Evolutionary conservation across 108 stramenopile species (phyloP).

Genomic region (Conticribra weissflogii): DNA sequence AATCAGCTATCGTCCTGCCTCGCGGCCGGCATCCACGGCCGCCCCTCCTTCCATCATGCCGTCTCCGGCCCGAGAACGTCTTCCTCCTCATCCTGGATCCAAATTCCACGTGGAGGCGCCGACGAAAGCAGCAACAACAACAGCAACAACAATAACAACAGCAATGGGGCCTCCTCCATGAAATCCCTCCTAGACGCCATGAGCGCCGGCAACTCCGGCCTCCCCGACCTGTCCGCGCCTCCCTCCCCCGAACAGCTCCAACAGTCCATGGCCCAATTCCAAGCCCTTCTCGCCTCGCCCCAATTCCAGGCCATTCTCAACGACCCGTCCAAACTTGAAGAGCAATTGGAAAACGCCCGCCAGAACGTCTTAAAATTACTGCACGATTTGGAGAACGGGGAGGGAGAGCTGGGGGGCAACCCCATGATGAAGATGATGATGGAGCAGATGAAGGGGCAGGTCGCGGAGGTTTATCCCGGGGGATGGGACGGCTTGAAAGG

Average conservation of each 20-base stretch:
- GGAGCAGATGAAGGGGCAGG: slow-evolving; percentile 45
- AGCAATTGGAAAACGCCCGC: slow-evolving; percentile 33
- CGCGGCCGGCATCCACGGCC: too few relatives aligned
- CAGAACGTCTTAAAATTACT: slow-evolving; percentile 19
- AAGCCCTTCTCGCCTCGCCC: slow-evolving; percentile 34
- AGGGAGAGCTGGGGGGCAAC: slow-evolving; percentile 28
- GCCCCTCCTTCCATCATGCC: too few relatives aligned
- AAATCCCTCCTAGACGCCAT: slow-evolving; percentile 38
- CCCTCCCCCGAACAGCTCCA: slow-evolving; percentile 47
- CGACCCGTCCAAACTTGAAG: slow-evolving; percentile 42
- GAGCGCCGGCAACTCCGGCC: slow-evolving; percentile 10
- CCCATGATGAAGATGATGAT: slow-evolving; percentile 50
- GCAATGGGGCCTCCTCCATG: slow-evolving; percentile 12
- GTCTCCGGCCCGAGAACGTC: too few relatives aligned
- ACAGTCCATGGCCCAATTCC: slow-evolving; percentile 49
- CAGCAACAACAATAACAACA: slow-evolving; percentile 4
- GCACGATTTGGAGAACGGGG: slow-evolving; percentile 39
- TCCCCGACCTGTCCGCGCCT: slow-evolving; percentile 36
- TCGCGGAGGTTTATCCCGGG: slow-evolving; percentile 32
- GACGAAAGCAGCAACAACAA: slow-evolving; percentile 6
- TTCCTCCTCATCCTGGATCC: slow-evolving; percentile 1
- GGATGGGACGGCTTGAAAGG: slow-evolving; percentile 50
- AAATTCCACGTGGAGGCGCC: slow-evolving; percentile 21
- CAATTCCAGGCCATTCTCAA: slow-evolving; percentile 44
- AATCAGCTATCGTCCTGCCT: too few relatives aligned